These are phyloP conservation scores for Daldinia grandis DNA, from an alignment of 495 filamentous ascomycete genomes.

Conservation along the genomic window DNA sequence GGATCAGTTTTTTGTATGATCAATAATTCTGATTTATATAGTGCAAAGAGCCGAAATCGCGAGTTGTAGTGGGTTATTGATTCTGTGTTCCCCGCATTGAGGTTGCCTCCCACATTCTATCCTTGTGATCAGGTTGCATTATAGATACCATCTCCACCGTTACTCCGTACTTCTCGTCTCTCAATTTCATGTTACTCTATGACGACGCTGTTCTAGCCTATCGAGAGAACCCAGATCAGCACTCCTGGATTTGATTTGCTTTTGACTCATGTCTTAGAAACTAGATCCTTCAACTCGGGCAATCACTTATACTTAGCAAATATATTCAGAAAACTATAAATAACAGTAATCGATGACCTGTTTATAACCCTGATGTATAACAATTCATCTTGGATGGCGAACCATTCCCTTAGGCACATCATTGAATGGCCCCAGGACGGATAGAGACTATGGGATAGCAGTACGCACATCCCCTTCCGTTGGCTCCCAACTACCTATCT, in stretches of 20 bases:
- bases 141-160: neutral
- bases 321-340: neutral
- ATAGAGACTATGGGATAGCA: too few species aligned
- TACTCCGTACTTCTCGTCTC: neutral
- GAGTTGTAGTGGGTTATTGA: neutral
- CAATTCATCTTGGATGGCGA: neutral
- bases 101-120: neutral
- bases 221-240: neutral
- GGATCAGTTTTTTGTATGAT: neutral
- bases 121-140: neutral
- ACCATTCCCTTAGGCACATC: neutral
- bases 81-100: neutral
- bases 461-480: too few species aligned
- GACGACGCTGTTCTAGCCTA: neutral
- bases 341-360: neutral
- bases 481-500: too few species aligned
- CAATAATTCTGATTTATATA: neutral
- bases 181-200: neutral
- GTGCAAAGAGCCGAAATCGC: neutral
- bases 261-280: neutral
- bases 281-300: neutral
- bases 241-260: neutral
- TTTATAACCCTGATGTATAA: neutral
- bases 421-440: too few species aligned
- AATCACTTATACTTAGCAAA: neutral